These are phyloP conservation scores for Beauveria scarabaeidicola DNA, from an alignment of 2,329 filamentous ascomycete genomes.

Conservation along the genomic window DNA sequence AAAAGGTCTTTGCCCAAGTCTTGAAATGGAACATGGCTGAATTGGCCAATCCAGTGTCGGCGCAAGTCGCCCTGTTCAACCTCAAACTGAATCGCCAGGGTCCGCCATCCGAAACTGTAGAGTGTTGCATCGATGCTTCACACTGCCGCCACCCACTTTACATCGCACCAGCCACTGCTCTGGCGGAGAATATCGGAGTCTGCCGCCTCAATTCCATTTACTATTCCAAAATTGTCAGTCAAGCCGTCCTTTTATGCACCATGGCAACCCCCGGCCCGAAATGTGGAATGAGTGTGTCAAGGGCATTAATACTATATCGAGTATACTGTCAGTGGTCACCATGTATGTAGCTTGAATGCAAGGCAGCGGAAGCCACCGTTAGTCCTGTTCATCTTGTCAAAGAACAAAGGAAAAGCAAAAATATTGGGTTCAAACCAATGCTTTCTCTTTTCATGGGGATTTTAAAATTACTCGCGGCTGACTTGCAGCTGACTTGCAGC, in stretches of 20 bases:
- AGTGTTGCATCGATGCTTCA: conserved; percentile 42
- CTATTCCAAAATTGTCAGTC: background rate
- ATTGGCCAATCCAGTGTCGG: conserved; percentile 1
- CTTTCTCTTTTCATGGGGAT: background rate
- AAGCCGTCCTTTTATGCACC: background rate
- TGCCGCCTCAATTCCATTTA: too few species aligned
- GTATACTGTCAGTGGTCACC: background rate
- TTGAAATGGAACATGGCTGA: background rate
- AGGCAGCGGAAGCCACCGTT: background rate
- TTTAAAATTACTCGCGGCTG: background rate
- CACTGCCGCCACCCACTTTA: conserved; percentile 16
- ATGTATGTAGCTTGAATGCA: background rate
- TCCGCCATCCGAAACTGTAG: conserved; percentile 31
- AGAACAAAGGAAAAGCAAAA: background rate
- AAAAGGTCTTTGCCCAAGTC: background rate
- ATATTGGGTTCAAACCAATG: background rate
- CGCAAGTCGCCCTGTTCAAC: background rate
- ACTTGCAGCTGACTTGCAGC: background rate
- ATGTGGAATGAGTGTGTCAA: background rate
- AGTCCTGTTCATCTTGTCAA: background rate
- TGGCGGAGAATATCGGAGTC: background rate
- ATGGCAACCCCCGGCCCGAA: background rate
- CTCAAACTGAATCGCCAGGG: conserved; percentile 13
- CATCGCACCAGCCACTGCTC: conserved; percentile 7
- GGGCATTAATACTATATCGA: background rate